Evolutionary conservation across 768 basidiomycete species (phyloP), one percentile per base, ranked within the genome.

Genomic region (Leucosporidium creatinivorum): DNA sequence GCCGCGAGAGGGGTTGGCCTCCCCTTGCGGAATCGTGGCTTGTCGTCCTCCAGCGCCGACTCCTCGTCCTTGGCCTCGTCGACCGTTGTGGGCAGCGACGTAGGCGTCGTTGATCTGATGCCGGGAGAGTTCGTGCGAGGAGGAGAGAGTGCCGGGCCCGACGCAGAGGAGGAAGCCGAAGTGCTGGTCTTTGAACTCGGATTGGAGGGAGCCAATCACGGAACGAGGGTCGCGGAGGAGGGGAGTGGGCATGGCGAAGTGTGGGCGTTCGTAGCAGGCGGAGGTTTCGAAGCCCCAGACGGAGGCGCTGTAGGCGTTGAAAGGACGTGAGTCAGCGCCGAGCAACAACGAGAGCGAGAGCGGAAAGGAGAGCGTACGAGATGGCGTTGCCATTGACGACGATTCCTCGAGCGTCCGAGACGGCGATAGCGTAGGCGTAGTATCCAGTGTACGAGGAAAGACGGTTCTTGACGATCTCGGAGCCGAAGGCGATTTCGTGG

Each of bases 371-470:
- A 15, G n/a, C 63, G 49, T 3, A 71, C 70, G 56, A 59, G 19
- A 71, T 55, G 18, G 70, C 66, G 30, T 71, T 71, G 50, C 68
- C 70, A 23, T 62, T 47, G 30, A 68, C 70, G 19, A 65, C 33
- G 47, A 71, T 56, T 1, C 58, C 63, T 10, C 63, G 28, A 2
- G 70, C 63, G 39, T 71, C 72, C 3, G 63, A 69, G 7, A 72
- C 63, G 1, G 74, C 73, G 26, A 75, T 68, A 0, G 74, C 74
- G 57, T 73, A 76, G 15, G 69, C 76, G 25, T 66, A 73, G 55
- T 74, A 74, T n/a, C 76, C 74, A 0, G 59, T 58, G 56, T 70
- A 68, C 10, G 63, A 65, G n/a, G 63, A 62, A 4, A 71, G 47
- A 33, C 70, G 63, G 63, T 71, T 71, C 8, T 31, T 19, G 33